Evolutionary conservation across 176 grass and related monocot genomes (phyloP).

Genomic region (Bothriochloa decipiens): DNA sequence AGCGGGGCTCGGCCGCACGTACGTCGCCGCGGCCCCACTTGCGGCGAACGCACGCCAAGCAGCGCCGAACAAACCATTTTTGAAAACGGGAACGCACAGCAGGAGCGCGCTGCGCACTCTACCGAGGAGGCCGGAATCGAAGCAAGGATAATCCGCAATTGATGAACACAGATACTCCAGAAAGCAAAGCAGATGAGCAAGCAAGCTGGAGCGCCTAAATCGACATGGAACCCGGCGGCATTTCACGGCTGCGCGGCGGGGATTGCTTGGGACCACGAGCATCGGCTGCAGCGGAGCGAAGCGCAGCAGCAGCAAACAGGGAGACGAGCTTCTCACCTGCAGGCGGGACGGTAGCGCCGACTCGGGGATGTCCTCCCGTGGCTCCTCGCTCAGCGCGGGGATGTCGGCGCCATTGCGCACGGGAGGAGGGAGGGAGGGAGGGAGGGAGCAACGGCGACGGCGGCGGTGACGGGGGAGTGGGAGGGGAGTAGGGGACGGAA

Average conservation of each 20-base stretch:
- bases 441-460: too few relatives aligned
- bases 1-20: too few relatives aligned
- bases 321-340: background rate
- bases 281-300: background rate
- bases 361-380: background rate
- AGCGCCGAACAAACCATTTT: too few relatives aligned
- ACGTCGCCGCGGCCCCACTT: background rate
- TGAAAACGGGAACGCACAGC: too few relatives aligned
- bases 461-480: background rate
- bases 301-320: background rate
- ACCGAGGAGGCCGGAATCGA: background rate
- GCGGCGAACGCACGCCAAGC: background rate
- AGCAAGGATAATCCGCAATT: background rate
- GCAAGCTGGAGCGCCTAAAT: background rate
- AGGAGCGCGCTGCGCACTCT: too few relatives aligned
- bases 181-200: background rate
- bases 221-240: background rate
- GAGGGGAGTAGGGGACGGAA: background rate
- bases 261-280: background rate
- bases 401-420: conserved; percentile 24
- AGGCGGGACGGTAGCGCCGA: background rate
- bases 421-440: background rate
- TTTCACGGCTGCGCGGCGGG: background rate
- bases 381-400: conserved; percentile 8
- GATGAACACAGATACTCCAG: background rate